Evolutionary conservation across 345 rosid species (phyloP), one percentile per base, ranked within the genome.

Genomic region (Euphorbia tirucalli): DNA sequence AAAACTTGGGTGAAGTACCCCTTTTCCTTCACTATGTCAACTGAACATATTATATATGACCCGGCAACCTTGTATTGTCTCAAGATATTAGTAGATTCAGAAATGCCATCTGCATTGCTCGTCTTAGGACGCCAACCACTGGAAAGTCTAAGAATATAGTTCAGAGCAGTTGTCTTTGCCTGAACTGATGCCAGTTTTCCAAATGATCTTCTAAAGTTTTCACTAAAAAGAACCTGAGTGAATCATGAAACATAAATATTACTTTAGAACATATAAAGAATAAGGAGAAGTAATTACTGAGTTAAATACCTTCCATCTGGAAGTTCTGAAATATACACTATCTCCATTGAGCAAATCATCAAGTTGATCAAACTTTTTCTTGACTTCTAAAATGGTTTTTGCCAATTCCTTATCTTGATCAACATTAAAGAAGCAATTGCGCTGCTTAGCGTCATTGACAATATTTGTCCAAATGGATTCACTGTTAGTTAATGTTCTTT

Each of bases 51-150:
- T 83, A 87, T 85, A 85, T 60, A 57, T 61, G 56, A 80, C 54
- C 66, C 65, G 58, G 76, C 88, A 46, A 66, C 84, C 77, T 83
- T 84, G 8, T 74, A 83, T 41, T 82, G 76, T 68, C 86, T 87
- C 60, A 84, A 75, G 61, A 78, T 69, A 65, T 74, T 83, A 39
- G 70, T 69, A 30, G 86, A 80, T 35, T 67, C 78, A 61, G 79
- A 86, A 43, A 50, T 5, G 14, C 52, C 6, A 39, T 86, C 84
- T 22, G 77, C 75, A 30, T 76, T 76, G 24, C 62, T 70, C 32
- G 46, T 77, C 83, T 79, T 82, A 3, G 89, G 89, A 32, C 88
- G n/a, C n/a, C n/a, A n/a, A n/a, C n/a, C n/a, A n/a, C n/a, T n/a
- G n/a, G n/a, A n/a, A n/a, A n/a, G n/a, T n/a, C n/a, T n/a, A n/a